phyloP scores from a whole-genome alignment of 1,284 basidiomycete species.

The Cystobasidiaceae sp. region DNA sequence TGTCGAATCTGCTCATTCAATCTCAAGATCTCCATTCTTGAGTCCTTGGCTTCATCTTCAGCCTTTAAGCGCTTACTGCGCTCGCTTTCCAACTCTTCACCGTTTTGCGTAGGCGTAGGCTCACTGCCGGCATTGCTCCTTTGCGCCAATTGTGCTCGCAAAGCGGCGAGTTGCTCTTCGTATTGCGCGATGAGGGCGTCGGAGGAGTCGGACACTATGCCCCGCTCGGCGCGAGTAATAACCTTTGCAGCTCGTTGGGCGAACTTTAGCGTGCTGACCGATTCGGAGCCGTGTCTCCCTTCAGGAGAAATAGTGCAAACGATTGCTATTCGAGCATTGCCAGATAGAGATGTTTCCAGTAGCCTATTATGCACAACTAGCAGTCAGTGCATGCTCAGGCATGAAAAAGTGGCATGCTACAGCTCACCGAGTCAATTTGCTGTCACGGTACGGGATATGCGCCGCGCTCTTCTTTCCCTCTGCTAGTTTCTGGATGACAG shows the following conservation, averaged over 20 bases:
- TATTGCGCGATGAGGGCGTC: slow-evolving; percentile 50
- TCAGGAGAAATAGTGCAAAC: slow-evolving; percentile 54
- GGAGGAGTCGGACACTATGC: slow-evolving; percentile 45
- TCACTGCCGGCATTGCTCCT: not conserved
- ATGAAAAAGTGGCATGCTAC: not conserved
- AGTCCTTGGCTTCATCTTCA: slow-evolving; percentile 8
- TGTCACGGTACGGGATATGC: slow-evolving; percentile 57
- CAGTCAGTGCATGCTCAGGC: not conserved
- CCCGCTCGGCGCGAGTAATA: slow-evolving; percentile 54
- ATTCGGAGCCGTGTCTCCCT: slow-evolving; percentile 52
- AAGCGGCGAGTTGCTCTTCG: slow-evolving; percentile 49
- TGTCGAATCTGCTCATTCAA: slow-evolving; percentile 25
- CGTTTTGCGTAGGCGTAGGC: not conserved
- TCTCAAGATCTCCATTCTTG: not conserved
- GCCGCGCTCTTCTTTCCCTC: slow-evolving; percentile 27
- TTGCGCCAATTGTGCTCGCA: slow-evolving; percentile 45
- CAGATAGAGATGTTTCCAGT: slow-evolving; percentile 55
- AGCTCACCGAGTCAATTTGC: slow-evolving; percentile 47
- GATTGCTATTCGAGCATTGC: slow-evolving; percentile 56
- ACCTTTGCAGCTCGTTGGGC: slow-evolving; percentile 55
- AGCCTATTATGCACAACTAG: slow-evolving; percentile 43
- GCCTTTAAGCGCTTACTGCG: slow-evolving; percentile 1
- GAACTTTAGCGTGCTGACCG: slow-evolving; percentile 56
- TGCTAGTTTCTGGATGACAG: slow-evolving; percentile 54
- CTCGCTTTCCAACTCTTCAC: slow-evolving; percentile 1